Evolutionary conservation across 148 eudicot genomes (phyloP).

Genomic region (Rhododendron simsii): DNA sequence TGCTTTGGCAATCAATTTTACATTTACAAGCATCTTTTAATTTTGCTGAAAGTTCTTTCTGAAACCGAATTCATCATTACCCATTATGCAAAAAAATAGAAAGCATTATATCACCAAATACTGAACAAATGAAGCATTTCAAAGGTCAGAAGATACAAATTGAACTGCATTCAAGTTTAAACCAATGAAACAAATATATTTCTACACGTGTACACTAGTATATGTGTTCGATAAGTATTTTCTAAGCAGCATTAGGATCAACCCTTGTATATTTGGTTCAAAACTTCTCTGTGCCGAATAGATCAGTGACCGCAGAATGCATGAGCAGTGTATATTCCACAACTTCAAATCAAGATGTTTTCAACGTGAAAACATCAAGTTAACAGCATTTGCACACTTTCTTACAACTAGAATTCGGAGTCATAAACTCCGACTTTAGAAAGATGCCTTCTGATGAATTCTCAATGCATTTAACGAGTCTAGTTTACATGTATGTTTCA

Average conservation of each 20-base stretch:
- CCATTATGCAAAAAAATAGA: not conserved
- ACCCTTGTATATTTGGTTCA: not conserved
- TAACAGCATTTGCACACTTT: not conserved
- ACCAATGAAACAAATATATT: no score
- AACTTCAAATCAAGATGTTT: not conserved
- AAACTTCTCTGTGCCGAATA: not conserved
- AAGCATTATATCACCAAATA: no score
- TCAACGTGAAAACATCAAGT: not conserved
- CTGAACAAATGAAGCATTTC: no score
- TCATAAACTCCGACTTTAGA: not conserved
- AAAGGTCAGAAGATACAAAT: no score
- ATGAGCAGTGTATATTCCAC: not conserved
- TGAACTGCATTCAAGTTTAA: no score
- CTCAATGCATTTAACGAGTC: not conserved
- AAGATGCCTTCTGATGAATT: not conserved
- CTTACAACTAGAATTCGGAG: no score
- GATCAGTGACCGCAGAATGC: not conserved
- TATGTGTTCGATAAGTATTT: no score
- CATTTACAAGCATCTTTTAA: not conserved
- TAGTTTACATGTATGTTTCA: not conserved
- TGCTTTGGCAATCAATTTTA: not conserved
- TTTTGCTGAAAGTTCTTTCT: not conserved
- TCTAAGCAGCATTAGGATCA: not conserved
- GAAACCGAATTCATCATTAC: no score
- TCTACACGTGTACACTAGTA: no score